Base-by-base conservation (phyloP, 352 stramenopile genomes). In the Pythium vanterpoolii region DNA sequence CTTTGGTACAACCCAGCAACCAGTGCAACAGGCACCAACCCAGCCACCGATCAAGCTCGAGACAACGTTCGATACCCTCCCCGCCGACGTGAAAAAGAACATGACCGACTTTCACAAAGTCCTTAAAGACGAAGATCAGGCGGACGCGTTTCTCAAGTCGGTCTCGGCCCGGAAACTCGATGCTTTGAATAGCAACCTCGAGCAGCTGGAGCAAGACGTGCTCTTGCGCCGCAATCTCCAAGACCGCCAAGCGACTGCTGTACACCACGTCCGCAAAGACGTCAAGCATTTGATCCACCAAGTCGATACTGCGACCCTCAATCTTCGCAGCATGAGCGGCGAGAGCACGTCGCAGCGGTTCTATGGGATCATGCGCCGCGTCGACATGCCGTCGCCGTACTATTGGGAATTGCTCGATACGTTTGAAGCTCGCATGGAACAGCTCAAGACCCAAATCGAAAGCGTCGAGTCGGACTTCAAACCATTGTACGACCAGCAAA, bases 331-430 rank as follows among this genome's bases (percentile, higher is more conserved):
- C 46, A 66, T 91, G 52, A 81, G 87, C 48, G 79, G 69, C 54
- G 69, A 70, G 31, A 79, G 64, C 58, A 68, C 62, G 28, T 74
- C 68, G 6, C 64, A 78, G 23, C 52, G 69, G 9, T 76, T 83
- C 66, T 77, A 81, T 54, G 66, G 85, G 45, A 83, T 90, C 53
- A 77, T 87, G 73, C 82, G 82, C 8, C 77, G 76, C 14, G 82
- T 90, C 23, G 77, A 89, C 48, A 89, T 87, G 77, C 84, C 84
- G 36, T 94, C 84, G 30, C 69, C 74, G 5, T 94, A 89, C 54
- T 94, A 90, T 54, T 92, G 82, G 79, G 75, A 89, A 33, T 66
- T 94, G 39, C 60, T 92, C 27, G 73, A 78, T 26, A 74, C 85
- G 30, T 92, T 86, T 42, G 84, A 94, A 47, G 58, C 64, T n/a